Percentiles rank a stretch among this genome's conserved stretches.
Evolutionary conservation across 345 rosid species (phyloP).

Genomic region (Geranium rotundifolium): DNA sequence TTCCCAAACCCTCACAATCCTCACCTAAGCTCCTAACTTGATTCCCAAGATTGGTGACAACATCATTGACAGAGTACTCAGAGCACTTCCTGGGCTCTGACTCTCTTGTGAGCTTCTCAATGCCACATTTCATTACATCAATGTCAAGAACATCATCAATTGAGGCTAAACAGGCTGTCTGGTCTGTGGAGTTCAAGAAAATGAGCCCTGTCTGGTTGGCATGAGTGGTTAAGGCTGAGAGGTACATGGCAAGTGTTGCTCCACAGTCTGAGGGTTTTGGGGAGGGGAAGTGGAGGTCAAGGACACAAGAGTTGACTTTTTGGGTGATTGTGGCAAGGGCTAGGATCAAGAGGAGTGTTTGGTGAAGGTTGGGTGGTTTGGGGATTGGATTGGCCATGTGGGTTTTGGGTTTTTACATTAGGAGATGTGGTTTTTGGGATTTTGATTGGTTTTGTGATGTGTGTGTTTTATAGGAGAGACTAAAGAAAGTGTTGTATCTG

Average conservation of each 20-base stretch:
- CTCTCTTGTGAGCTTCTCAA: slow-evolving; percentile 37
- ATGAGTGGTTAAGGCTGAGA: slow-evolving; percentile 26
- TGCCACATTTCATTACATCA: slow-evolving; percentile 18
- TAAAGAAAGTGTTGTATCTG: neutral
- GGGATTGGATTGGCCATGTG: too few relatives aligned
- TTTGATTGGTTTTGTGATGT: neutral
- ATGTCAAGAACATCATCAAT: slow-evolving; percentile 8
- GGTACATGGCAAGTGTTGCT: slow-evolving; percentile 22
- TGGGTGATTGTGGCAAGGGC: too few relatives aligned
- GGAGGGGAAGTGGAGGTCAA: slow-evolving; percentile 15
- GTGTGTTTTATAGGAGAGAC: neutral
- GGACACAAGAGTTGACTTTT: slow-evolving; percentile 13
- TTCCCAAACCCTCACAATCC: slow-evolving; percentile 18
- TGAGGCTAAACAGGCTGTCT: slow-evolving; percentile 23
- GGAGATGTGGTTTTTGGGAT: too few relatives aligned
- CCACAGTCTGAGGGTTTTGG: slow-evolving; percentile 11
- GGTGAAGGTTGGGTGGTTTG: too few relatives aligned
- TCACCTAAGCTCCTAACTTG: slow-evolving; percentile 16
- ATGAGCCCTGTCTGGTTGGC: slow-evolving; percentile 29
- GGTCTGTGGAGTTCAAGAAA: slow-evolving; percentile 30
- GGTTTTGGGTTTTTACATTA: too few relatives aligned
- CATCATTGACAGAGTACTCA: slow-evolving; percentile 22
- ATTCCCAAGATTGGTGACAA: slow-evolving; percentile 16
- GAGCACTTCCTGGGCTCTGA: slow-evolving; percentile 32
- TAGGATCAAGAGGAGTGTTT: too few relatives aligned